phyloP scores from a whole-genome alignment of 2,329 filamentous ascomycete genomes.

The Dichotomopilus funicola region DNA sequence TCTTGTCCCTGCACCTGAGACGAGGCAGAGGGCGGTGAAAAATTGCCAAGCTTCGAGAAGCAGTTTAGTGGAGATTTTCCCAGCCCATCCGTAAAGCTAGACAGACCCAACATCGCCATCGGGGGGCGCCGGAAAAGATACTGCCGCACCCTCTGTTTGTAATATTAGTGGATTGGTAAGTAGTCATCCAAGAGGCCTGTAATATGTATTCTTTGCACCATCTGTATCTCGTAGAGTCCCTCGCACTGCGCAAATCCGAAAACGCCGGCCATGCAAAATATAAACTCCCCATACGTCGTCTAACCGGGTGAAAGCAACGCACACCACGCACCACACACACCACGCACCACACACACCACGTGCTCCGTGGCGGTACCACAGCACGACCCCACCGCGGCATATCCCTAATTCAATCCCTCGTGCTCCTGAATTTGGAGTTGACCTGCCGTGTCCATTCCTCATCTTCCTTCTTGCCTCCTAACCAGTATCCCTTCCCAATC shows the following conservation, averaged over 20 bases:
- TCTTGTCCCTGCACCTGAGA: background rate
- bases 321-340: background rate
- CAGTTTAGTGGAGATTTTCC: no score
- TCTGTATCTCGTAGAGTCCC: no score
- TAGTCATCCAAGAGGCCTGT: no score
- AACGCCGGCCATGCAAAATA: slow-evolving; percentile 12
- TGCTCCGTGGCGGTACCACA: background rate
- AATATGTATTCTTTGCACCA: no score
- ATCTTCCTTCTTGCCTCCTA: slow-evolving; percentile 56
- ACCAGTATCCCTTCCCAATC: slow-evolving; percentile 72
- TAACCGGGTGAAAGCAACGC: no score
- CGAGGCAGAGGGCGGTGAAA: background rate
- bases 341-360: slow-evolving; percentile 1
- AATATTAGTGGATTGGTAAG: no score
- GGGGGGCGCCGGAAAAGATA: no score
- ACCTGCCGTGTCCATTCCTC: slow-evolving; percentile 63
- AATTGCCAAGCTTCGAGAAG: no score
- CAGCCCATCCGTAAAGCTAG: no score
- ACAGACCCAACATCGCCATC: no score
- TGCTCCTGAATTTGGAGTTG: slow-evolving; percentile 31
- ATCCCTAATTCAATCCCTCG: slow-evolving; percentile 8
- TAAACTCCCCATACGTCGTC: no score
- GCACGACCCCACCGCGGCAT: slow-evolving; percentile 1
- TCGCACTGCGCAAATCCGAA: background rate
- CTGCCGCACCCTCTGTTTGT: no score